Evolutionary conservation across 2,329 filamentous ascomycete genomes (phyloP).

Genomic region (Paecilomyces niveus): DNA sequence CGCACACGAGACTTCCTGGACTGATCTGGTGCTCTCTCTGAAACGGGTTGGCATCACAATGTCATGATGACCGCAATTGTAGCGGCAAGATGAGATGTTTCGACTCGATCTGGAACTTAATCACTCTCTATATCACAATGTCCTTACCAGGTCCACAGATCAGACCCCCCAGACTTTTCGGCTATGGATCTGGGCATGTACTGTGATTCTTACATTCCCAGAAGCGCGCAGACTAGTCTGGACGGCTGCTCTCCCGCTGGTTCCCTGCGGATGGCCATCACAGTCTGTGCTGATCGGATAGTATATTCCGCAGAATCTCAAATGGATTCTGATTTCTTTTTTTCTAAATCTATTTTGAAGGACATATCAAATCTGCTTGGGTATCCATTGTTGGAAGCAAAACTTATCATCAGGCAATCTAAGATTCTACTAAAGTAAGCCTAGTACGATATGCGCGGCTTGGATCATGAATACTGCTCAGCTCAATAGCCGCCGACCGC

Average conservation of each 20-base stretch:
- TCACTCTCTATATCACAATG: background rate
- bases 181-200: background rate
- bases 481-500: too few relatives aligned
- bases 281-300: background rate
- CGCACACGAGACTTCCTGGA: too few relatives aligned
- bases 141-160: background rate
- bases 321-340: background rate
- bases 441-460: too few relatives aligned
- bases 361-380: background rate
- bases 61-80: background rate
- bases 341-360: background rate
- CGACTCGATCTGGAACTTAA: background rate
- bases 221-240: background rate
- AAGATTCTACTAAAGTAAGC: too few relatives aligned
- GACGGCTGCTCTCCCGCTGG: background rate
- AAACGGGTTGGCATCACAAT: too few relatives aligned
- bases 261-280: background rate
- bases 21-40: too few relatives aligned
- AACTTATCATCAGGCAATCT: too few relatives aligned
- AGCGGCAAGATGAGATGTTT: background rate
- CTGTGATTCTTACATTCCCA: background rate
- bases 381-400: background rate
- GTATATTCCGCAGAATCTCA: background rate
- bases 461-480: too few relatives aligned
- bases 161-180: background rate